These are phyloP conservation scores for Ananas comosus DNA, from an alignment of 176 grass and related monocot species.

Conservation along the genomic window DNA sequence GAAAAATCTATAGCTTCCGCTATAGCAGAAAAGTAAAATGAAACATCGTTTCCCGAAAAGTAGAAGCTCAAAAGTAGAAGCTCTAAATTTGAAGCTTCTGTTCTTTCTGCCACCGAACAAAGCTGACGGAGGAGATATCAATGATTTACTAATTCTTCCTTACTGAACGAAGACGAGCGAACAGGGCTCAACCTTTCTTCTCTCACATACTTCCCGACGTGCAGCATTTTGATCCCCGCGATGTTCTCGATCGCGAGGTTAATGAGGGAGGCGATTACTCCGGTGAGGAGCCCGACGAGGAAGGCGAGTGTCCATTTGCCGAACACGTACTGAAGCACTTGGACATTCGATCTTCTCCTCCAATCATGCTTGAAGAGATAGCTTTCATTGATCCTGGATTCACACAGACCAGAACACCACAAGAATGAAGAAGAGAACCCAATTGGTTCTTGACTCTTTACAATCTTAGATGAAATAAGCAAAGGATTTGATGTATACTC, in stretches of 20 bases:
- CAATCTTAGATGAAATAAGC: conserved; percentile 3
- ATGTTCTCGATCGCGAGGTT: conserved; percentile 98
- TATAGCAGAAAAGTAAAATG: too few relatives aligned
- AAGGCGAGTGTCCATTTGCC: conserved; percentile 86
- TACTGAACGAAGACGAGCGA: background rate
- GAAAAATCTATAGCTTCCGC: too few relatives aligned
- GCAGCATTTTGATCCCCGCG: conserved; percentile 78
- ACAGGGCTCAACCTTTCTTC: conserved; percentile 32
- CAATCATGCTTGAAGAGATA: conserved; percentile 97
- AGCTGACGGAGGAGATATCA: too few relatives aligned
- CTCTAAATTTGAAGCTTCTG: too few relatives aligned
- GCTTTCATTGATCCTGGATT: conserved; percentile 76
- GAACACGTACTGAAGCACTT: conserved; percentile 87
- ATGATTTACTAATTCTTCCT: background rate
- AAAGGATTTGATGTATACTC: conserved; percentile 40
- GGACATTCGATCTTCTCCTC: conserved; percentile 69
- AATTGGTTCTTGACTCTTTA: background rate
- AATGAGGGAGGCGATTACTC: conserved; percentile 73
- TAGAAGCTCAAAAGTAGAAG: too few relatives aligned
- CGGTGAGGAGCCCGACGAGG: conserved; percentile 82
- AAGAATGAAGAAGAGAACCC: conserved; percentile 10
- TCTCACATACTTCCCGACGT: conserved; percentile 53
- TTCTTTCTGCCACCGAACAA: too few relatives aligned
- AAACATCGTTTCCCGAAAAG: too few relatives aligned
- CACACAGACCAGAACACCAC: background rate